Percentiles rank a stretch among this genome's conserved stretches.
Conservation (phyloP, 2,329 filamentous ascomycete species). For the Aspergillus sojae region DNA sequence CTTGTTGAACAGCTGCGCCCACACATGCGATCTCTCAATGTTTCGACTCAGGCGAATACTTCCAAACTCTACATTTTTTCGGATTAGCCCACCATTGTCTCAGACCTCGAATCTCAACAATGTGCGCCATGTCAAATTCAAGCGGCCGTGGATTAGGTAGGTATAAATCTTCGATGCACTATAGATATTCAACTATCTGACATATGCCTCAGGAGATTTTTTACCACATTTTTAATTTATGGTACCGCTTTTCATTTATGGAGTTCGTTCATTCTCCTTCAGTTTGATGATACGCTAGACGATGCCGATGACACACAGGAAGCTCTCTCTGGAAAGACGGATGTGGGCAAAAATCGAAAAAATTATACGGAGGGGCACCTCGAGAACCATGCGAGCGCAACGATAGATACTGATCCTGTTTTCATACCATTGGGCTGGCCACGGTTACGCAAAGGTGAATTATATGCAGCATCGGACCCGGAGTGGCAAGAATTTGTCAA, state of each 20-base stretch:
- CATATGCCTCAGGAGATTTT: constrained; percentile 27
- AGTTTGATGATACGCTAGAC: constrained; percentile 31
- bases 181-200: not conserved
- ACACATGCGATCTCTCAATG: constrained; percentile 33
- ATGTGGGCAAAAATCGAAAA: not conserved
- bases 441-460: constrained; percentile 34
- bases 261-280: constrained; percentile 34
- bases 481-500: constrained; percentile 66
- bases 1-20: constrained; percentile 11
- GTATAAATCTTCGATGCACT: not conserved
- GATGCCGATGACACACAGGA: constrained; percentile 22
- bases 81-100: constrained; percentile 23
- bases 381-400: constrained; percentile 12
- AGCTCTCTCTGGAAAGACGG: not conserved
- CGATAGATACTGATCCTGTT: constrained; percentile 48
- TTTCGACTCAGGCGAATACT: constrained; percentile 33
- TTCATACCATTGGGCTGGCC: constrained; percentile 66
- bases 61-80: constrained; percentile 29
- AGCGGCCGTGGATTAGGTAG: constrained; percentile 39
- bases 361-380: not conserved
- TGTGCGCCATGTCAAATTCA: constrained; percentile 37
- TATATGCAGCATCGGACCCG: constrained; percentile 51
- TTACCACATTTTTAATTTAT: constrained; percentile 33
- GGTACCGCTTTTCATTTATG: constrained; percentile 38
- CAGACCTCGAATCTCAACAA: constrained; percentile 22